Conservation (phyloP, 371 early-diverging fungal genomes). For the Conidiobolus incongruus region DNA sequence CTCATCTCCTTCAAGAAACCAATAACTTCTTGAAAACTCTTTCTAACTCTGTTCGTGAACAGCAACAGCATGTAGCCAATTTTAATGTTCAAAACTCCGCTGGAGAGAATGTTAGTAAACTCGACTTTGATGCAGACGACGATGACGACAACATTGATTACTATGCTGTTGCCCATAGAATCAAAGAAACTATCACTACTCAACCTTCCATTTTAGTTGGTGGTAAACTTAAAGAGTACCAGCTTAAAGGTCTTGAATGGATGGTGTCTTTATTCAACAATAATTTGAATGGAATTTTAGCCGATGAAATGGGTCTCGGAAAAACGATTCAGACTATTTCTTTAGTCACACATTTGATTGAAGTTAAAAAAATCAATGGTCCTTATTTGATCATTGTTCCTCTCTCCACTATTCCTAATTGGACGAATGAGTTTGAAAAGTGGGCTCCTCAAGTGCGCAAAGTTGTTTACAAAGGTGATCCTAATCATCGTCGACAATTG, state of each 20-base stretch:
- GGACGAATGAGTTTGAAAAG: conserved; percentile 91
- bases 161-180: conserved; percentile 64
- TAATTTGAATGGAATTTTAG: conserved; percentile 88
- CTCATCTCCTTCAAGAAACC: conserved; percentile 70
- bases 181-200: conserved; percentile 41
- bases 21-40: conserved; percentile 61
- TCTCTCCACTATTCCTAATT: conserved; percentile 84
- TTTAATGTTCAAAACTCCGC: background rate
- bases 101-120: background rate
- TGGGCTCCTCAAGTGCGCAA: conserved; percentile 89
- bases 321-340: conserved; percentile 97
- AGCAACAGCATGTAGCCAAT: conserved; percentile 40
- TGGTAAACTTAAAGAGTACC: conserved; percentile 88
- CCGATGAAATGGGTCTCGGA: conserved; percentile 97
- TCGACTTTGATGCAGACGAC: background rate
- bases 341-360: conserved; percentile 80
- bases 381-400: conserved; percentile 90
- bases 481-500: conserved; percentile 43
- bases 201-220: conserved; percentile 70
- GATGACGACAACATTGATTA: conserved; percentile 47
- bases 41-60: conserved; percentile 48
- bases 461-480: conserved; percentile 79
- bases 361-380: conserved; percentile 70
- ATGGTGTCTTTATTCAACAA: conserved; percentile 95
- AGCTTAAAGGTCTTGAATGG: conserved; percentile 97